These are phyloP conservation scores for Scytalidium sp. DNA, from an alignment of 2,329 filamentous ascomycete genomes.

Conservation along the genomic window DNA sequence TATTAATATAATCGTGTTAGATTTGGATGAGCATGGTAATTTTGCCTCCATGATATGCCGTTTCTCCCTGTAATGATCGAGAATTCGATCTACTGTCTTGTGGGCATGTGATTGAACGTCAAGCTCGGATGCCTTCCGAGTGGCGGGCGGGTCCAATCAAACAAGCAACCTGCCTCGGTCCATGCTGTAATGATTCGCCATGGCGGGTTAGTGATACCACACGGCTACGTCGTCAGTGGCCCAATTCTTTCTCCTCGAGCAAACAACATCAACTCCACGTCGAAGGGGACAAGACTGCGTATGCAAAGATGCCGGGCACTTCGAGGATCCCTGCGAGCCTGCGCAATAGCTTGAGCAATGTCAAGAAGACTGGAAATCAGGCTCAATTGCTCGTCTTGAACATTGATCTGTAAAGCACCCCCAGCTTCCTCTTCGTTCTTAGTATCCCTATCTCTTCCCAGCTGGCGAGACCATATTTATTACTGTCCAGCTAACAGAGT, in stretches of 20 bases:
- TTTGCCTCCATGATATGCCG: no score
- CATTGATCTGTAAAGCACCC: constrained; percentile 60
- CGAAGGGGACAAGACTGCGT: no score
- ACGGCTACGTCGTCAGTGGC: no score
- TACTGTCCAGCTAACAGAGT: neutral
- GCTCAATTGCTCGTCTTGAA: constrained; percentile 60
- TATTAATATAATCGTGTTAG: no score
- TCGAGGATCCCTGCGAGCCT: constrained; percentile 70
- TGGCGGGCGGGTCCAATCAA: neutral
- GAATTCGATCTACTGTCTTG: no score
- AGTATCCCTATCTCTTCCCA: no score
- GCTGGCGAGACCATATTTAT: no score
- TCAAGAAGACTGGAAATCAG: constrained; percentile 51
- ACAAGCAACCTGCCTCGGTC: neutral
- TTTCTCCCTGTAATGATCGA: no score
- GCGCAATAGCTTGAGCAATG: constrained; percentile 60
- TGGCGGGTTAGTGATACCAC: neutral
- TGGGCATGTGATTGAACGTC: no score
- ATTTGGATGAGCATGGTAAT: no score
- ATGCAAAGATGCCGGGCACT: constrained; percentile 58
- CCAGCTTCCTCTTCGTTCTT: no score
- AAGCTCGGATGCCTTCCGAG: no score
- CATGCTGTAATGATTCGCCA: neutral
- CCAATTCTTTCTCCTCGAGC: neutral
- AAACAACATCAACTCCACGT: neutral